phyloP scores from a whole-genome alignment of 23 red algal species.

The Rhodosorus marinus region DNA sequence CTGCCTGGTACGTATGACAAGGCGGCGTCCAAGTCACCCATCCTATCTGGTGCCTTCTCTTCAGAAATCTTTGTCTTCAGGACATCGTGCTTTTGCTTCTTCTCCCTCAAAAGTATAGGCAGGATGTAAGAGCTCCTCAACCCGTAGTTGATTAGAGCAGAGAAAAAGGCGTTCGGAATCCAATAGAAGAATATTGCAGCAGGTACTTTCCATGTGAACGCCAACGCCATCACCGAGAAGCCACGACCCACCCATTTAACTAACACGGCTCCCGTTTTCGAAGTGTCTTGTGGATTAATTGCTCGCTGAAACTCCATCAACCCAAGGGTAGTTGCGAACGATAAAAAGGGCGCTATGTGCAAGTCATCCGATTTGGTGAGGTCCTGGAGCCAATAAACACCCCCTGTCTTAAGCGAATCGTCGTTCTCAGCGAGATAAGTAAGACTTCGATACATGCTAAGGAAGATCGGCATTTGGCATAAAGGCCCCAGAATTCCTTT shows the following conservation, averaged over 20 bases:
- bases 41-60: too few relatives aligned
- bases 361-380: slow-evolving; percentile 44
- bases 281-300: slow-evolving; percentile 11
- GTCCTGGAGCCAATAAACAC: slow-evolving; percentile 72
- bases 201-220: too few relatives aligned
- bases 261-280: too few relatives aligned
- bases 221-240: slow-evolving; percentile 32
- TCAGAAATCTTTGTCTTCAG: too few relatives aligned
- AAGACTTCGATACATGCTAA: slow-evolving; percentile 62
- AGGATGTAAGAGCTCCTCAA: too few relatives aligned
- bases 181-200: too few relatives aligned
- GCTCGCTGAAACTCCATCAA: slow-evolving; percentile 53
- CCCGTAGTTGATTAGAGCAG: too few relatives aligned
- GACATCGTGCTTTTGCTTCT: too few relatives aligned
- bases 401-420: slow-evolving; percentile 33
- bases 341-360: slow-evolving; percentile 38
- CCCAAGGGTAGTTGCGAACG: slow-evolving; percentile 28
- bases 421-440: slow-evolving; percentile 39
- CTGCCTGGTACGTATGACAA: too few relatives aligned
- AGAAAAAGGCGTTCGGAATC: too few relatives aligned
- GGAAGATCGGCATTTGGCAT: slow-evolving; percentile 72
- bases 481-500: slow-evolving; percentile 37
- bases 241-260: slow-evolving; percentile 22
- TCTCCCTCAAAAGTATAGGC: too few relatives aligned
- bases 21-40: too few relatives aligned